Percentiles rank a stretch among this genome's conserved stretches.
Evolutionary conservation across 768 basidiomycete genomes (phyloP).

Genomic region (Hypholoma sublateritium): DNA sequence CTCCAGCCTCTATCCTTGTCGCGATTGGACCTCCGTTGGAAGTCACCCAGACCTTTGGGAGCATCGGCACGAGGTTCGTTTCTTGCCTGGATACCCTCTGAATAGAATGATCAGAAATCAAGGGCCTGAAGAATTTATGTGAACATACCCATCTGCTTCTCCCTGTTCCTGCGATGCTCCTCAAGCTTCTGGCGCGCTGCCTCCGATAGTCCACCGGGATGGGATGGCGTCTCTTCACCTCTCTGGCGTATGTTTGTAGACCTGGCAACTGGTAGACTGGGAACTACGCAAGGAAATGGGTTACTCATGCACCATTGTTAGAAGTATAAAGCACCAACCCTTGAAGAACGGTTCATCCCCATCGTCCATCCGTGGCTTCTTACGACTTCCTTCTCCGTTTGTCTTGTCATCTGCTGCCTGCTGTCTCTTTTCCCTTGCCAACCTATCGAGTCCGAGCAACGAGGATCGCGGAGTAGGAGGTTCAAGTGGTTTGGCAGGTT

Average conservation of each 20-base stretch:
- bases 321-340: slow-evolving; percentile 45
- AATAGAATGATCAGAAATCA: slow-evolving; percentile 3
- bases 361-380: slow-evolving; percentile 64
- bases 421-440: slow-evolving; percentile 86
- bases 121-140: neutral
- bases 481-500: slow-evolving; percentile 70
- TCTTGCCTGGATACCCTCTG: slow-evolving; percentile 72
- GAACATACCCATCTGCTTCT: slow-evolving; percentile 63
- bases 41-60: slow-evolving; percentile 86
- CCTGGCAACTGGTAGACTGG: slow-evolving; percentile 61
- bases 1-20: slow-evolving; percentile 54
- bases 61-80: slow-evolving; percentile 56
- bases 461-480: slow-evolving; percentile 80
- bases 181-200: slow-evolving; percentile 69
- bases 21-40: slow-evolving; percentile 88
- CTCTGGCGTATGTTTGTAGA: slow-evolving; percentile 64
- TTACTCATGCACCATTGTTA: neutral
- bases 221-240: slow-evolving; percentile 91
- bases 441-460: slow-evolving; percentile 80
- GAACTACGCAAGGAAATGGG: slow-evolving; percentile 55
- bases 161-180: slow-evolving; percentile 69
- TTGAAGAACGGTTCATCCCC: slow-evolving; percentile 81
- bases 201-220: slow-evolving; percentile 86
- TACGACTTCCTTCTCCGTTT: slow-evolving; percentile 51
- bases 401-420: slow-evolving; percentile 46